A percentile compares a stretch with the other conserved stretches of the same genome.
Conservation (phyloP, 148 eudicot species). For the Talinum fruticosum region DNA sequence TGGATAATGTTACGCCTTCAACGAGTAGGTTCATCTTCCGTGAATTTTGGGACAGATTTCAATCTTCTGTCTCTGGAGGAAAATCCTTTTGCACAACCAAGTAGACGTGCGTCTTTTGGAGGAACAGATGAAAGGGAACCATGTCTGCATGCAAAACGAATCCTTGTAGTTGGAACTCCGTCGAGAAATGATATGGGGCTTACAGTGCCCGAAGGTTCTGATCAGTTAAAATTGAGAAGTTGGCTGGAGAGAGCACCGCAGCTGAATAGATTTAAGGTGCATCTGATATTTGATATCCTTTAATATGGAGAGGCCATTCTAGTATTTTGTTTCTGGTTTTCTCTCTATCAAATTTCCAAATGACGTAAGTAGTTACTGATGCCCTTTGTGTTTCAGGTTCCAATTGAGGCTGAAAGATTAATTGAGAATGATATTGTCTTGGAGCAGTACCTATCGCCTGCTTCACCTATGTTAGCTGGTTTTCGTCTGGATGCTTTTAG, state of each 20-base stretch:
- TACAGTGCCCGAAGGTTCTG: constrained; percentile 51
- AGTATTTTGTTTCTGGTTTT: not conserved
- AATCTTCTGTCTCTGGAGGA: constrained; percentile 82
- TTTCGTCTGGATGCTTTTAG: constrained; percentile 86
- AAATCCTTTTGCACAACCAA: constrained; percentile 66
- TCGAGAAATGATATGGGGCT: constrained; percentile 49
- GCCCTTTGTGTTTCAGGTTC: constrained; percentile 52
- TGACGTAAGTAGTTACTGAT: not conserved
- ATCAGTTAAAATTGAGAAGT: constrained; percentile 58
- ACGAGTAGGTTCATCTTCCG: constrained; percentile 69
- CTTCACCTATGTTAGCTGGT: constrained; percentile 81
- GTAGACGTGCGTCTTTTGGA: constrained; percentile 79
- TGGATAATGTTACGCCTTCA: constrained; percentile 77
- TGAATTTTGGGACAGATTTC: constrained; percentile 59
- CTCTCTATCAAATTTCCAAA: not conserved
- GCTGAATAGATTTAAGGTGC: constrained; percentile 83
- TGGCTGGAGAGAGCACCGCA: constrained; percentile 81
- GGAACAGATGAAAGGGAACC: constrained; percentile 62
- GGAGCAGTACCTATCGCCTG: constrained; percentile 77
- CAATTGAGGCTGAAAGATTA: constrained; percentile 78
- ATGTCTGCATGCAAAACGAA: constrained; percentile 79
- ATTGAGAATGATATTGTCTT: constrained; percentile 67
- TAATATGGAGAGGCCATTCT: not conserved
- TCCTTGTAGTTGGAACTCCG: constrained; percentile 65
- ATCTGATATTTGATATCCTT: constrained; percentile 10